Base-by-base conservation (phyloP, 2,329 filamentous ascomycete genomes). In the Samsoniella hepiali region DNA sequence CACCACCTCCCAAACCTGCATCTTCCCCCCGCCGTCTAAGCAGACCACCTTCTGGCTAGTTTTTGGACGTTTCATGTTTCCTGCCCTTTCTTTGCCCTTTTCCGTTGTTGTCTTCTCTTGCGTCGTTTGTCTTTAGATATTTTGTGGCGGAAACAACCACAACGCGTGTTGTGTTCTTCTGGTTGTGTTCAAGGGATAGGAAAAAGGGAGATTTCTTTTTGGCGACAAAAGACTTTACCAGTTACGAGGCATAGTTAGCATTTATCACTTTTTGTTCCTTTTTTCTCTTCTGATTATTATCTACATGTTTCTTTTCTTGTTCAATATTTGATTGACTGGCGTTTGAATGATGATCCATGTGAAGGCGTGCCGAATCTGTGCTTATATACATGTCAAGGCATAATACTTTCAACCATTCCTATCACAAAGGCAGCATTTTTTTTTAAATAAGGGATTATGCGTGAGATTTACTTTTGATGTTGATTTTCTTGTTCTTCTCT, bases 171-270 rank as follows among this genome's bases (percentile, higher is more conserved):
- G 34, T 56, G 22, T 56, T 32, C 5, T 27, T 32, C 2, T 51
- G 15, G 36, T 40, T 29, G n/a, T 55, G n/a, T 55, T 29, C 38
- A 36, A 56, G 38, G 29, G 15, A 31, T n/a, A 31, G 44, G 13
- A n/a, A 17, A 51, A 32, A 15, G 22, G 13, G 4, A 34, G 22
- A 17, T 29, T 57, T 55, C 10, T 58, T 36, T 47, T 55, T 17
- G 13, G 6, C 10, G n/a, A 40, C 27, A 58, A 42, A n/a, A 17
- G 22, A 38, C 31, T 45, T n/a, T 6, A 59, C 17, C 47, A 59
- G 29, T 34, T 61, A 61, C 13, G 58, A 61, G 58, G 58, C 58
- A 61, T 61, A 44, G 58, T 61, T 44, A 40, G 58, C 58, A 61
- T 61, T 53, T n/a, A 53, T 40, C 29, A 34, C 32, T 36, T 34